A percentile compares a stretch with the other conserved stretches of the same genome.
Evolutionary conservation across 768 basidiomycete genomes (phyloP).

Genomic region (Hygrophoropsis aurantiaca): DNA sequence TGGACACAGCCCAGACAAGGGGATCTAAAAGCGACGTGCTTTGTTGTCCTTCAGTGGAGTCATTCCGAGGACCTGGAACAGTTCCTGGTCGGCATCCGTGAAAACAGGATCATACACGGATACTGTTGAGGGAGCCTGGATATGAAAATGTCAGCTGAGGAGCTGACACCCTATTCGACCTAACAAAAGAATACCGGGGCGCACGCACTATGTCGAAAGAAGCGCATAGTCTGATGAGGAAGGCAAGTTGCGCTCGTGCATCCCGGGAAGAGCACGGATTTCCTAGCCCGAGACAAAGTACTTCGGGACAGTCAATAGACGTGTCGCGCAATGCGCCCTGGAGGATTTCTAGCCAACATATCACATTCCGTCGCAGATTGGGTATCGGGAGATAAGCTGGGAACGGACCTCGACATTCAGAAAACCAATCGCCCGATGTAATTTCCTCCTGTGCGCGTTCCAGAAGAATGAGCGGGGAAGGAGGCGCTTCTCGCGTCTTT

Average conservation of each 20-base stretch:
- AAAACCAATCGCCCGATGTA: constrained; percentile 47
- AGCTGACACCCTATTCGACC: constrained; percentile 5
- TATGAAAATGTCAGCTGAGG: constrained; percentile 10
- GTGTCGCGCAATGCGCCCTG: constrained; percentile 29
- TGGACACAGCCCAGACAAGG: constrained; percentile 2
- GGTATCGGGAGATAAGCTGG: neutral
- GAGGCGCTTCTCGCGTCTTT: constrained; percentile 25
- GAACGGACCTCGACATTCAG: constrained; percentile 55
- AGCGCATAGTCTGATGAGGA: constrained; percentile 57
- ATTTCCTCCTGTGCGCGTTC: constrained; percentile 48
- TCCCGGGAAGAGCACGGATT: constrained; percentile 64
- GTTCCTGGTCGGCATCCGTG: constrained; percentile 53
- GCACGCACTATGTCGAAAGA: constrained; percentile 60
- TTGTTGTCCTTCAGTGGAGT: constrained; percentile 42
- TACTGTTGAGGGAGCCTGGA: constrained; percentile 48
- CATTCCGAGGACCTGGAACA: constrained; percentile 44
- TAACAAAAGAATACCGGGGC: constrained; percentile 9
- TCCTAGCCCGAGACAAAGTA: constrained; percentile 74
- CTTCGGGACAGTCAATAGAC: constrained; percentile 22
- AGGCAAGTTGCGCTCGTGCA: constrained; percentile 67
- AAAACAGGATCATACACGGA: constrained; percentile 76
- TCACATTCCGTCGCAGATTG: neutral
- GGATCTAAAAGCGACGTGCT: constrained; percentile 40
- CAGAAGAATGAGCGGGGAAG: constrained; percentile 39
- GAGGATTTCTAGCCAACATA: constrained; percentile 33